phyloP scores from a whole-genome alignment of 2,329 filamentous ascomycete species.

The Uncinocarpus reesii region DNA sequence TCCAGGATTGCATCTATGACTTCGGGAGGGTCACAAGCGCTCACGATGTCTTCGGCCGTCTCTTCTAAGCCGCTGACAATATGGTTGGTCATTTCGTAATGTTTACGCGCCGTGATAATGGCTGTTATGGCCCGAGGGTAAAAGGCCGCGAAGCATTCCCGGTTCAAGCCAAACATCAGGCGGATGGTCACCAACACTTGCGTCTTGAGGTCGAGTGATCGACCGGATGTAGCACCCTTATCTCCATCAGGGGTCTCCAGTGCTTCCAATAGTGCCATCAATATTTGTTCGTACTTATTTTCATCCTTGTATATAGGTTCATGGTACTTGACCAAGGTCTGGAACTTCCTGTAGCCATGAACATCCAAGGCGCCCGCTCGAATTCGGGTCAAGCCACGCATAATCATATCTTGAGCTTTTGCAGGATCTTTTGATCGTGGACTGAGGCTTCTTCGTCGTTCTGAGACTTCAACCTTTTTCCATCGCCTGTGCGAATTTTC shows the following conservation, averaged over 20 bases:
- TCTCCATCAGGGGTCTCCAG: conserved; percentile 27
- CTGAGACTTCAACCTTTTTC: conserved; percentile 25
- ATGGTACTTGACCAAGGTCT: conserved; percentile 32
- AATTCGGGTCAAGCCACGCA: conserved; percentile 31
- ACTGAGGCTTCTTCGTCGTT: conserved; percentile 28
- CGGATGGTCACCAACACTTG: conserved; percentile 36
- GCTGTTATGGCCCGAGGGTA: conserved; percentile 29
- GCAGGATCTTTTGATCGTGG: conserved; percentile 32
- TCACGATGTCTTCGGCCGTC: conserved; percentile 29
- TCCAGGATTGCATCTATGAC: conserved; percentile 29
- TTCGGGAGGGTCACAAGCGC: conserved; percentile 22
- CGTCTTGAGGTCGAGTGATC: conserved; percentile 31
- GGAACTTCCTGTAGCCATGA: conserved; percentile 35
- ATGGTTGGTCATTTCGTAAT: conserved; percentile 32
- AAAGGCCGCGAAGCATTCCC: conserved; percentile 27
- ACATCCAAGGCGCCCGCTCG: conserved; percentile 31
- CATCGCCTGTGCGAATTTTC: conserved; percentile 26
- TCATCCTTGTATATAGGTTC: conserved; percentile 28
- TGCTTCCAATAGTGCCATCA: conserved; percentile 31
- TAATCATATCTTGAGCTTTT: conserved; percentile 31
- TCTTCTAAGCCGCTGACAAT: conserved; percentile 34
- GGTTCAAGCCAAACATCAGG: conserved; percentile 31
- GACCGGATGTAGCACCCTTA: conserved; percentile 21
- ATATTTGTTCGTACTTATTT: conserved; percentile 30
- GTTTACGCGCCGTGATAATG: conserved; percentile 29